phyloP scores from a whole-genome alignment of 2,329 filamentous ascomycete genomes.

The Botrytis elliptica region DNA sequence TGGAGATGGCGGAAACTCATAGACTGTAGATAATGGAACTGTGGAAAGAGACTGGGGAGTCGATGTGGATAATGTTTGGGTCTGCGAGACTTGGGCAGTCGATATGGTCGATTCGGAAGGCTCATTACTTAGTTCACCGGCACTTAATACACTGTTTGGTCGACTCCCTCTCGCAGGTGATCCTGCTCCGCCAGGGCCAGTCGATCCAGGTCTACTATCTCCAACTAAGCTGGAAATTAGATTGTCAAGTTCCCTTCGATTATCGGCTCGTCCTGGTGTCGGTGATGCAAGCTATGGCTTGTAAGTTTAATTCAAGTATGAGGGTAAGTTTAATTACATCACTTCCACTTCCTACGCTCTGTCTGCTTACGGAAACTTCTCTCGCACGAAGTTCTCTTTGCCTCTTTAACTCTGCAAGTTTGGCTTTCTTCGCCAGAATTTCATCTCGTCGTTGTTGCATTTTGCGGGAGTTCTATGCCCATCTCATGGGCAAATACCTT shows the following conservation, averaged over 20 bases:
- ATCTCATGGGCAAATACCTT: constrained; percentile 28
- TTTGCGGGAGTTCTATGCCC: constrained; percentile 31
- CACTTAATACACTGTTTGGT: constrained; percentile 82
- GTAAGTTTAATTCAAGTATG: constrained; percentile 34
- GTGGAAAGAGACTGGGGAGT: constrained; percentile 67
- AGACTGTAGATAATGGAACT: constrained; percentile 71
- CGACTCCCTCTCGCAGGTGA: constrained; percentile 74
- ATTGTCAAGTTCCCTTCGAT: constrained; percentile 74
- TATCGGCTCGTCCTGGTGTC: constrained; percentile 66
- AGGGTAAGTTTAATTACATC: constrained; percentile 58
- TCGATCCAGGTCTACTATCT: constrained; percentile 66
- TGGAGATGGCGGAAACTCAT: constrained; percentile 74
- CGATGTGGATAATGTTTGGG: constrained; percentile 44
- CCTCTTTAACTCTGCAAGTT: constrained; percentile 92
- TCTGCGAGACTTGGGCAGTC: constrained; percentile 42
- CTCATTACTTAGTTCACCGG: constrained; percentile 75
- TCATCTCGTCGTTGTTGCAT: constrained; percentile 82
- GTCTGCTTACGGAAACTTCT: constrained; percentile 68
- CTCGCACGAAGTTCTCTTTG: constrained; percentile 81
- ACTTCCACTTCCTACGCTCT: constrained; percentile 64
- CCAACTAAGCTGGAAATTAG: constrained; percentile 76
- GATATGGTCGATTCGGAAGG: constrained; percentile 59
- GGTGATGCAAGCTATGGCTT: constrained; percentile 63
- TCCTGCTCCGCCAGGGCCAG: constrained; percentile 59
- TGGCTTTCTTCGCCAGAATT: constrained; percentile 94